Conservation (phyloP, 2,329 filamentous ascomycete species). For the Penicillium sp. region DNA sequence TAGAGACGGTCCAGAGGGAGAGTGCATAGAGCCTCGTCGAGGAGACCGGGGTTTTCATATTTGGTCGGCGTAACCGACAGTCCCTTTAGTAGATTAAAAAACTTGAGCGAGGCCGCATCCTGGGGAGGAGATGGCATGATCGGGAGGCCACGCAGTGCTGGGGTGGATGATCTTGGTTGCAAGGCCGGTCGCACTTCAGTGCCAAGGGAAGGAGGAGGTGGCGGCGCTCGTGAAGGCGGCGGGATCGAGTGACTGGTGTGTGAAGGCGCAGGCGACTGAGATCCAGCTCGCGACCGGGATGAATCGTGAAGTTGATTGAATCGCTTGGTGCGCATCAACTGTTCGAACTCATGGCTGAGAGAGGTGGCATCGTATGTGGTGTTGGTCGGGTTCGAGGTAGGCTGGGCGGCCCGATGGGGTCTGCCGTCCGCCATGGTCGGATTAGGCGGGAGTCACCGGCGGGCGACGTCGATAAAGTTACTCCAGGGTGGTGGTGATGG, state of each 20-base stretch:
- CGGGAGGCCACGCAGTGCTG: slow-evolving; percentile 63
- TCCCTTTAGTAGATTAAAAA: slow-evolving; percentile 81
- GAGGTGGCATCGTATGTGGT: slow-evolving; percentile 74
- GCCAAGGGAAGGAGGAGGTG: slow-evolving; percentile 43
- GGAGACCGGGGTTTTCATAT: slow-evolving; percentile 92
- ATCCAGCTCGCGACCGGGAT: slow-evolving; percentile 63
- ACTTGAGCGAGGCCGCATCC: slow-evolving; percentile 73
- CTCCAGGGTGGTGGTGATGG: slow-evolving; percentile 37
- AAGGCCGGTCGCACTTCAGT: slow-evolving; percentile 47
- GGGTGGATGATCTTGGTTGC: slow-evolving; percentile 43
- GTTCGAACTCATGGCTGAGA: slow-evolving; percentile 82
- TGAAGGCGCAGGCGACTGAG: slow-evolving; percentile 60
- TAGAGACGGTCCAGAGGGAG: slow-evolving; percentile 93
- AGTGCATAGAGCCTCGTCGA: slow-evolving; percentile 87
- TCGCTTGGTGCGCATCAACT: slow-evolving; percentile 82
- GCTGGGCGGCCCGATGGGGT: slow-evolving; percentile 36
- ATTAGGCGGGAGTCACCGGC: slow-evolving; percentile 35
- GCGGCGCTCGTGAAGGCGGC: slow-evolving; percentile 45
- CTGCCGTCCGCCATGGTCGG: slow-evolving; percentile 48
- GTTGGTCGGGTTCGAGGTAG: slow-evolving; percentile 28
- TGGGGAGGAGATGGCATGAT: slow-evolving; percentile 77
- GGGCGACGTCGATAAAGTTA: slow-evolving; percentile 29
- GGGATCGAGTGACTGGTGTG: slow-evolving; percentile 38
- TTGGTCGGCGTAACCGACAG: slow-evolving; percentile 87
- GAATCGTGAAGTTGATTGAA: slow-evolving; percentile 79